Conservation (phyloP, 345 rosid species). For the Leavenworthia alabamica region DNA sequence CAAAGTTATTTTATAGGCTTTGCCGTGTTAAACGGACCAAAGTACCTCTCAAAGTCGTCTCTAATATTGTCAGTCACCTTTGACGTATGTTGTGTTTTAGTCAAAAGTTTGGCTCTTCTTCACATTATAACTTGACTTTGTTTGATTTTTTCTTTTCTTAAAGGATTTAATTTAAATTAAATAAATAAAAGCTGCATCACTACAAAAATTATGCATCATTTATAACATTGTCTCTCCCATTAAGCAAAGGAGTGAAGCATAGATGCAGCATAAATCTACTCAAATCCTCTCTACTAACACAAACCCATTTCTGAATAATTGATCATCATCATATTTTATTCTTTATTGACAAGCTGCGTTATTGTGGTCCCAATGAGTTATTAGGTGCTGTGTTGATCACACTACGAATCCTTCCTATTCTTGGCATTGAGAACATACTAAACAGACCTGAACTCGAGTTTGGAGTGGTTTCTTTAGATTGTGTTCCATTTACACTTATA, state of each 20-base stretch:
- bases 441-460: background rate
- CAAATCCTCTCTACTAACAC: background rate
- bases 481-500: background rate
- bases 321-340: background rate
- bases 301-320: background rate
- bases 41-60: too few relatives aligned
- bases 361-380: too few relatives aligned
- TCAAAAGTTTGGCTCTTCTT: too few relatives aligned
- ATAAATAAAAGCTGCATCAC: slow-evolving; percentile 12
- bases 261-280: background rate
- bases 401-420: slow-evolving; percentile 20
- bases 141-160: too few relatives aligned
- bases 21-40: too few relatives aligned
- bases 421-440: slow-evolving; percentile 15
- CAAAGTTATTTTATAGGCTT: too few relatives aligned
- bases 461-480: slow-evolving; percentile 2
- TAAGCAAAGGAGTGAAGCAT: too few relatives aligned
- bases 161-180: too few relatives aligned
- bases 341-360: too few relatives aligned
- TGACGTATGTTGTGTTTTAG: too few relatives aligned
- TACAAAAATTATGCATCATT: slow-evolving; percentile 14
- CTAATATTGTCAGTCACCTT: too few relatives aligned
- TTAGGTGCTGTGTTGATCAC: background rate
- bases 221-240: background rate
- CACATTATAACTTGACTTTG: too few relatives aligned